These are phyloP conservation scores for Botryotinia globosa DNA, from an alignment of 2,329 filamentous ascomycete genomes.

Conservation along the genomic window DNA sequence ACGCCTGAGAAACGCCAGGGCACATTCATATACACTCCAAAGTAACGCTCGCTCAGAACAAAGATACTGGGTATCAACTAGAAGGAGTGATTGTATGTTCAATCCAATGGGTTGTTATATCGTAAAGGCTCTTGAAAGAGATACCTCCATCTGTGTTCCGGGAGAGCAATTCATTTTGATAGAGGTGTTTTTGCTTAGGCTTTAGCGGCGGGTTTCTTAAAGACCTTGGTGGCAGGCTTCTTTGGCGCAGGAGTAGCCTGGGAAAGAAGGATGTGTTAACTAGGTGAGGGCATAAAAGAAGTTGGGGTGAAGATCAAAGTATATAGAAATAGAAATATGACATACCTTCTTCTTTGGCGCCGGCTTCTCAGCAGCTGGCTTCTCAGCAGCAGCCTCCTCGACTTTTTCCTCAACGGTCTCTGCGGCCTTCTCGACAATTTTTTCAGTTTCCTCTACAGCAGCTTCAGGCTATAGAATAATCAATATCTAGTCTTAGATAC, in stretches of 20 bases:
- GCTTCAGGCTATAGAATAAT: background rate
- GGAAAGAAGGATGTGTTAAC: conserved; percentile 19
- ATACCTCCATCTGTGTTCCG: conserved; percentile 7
- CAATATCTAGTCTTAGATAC: background rate
- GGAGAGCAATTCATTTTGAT: background rate
- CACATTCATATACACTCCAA: conserved; percentile 13
- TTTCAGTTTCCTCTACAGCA: background rate
- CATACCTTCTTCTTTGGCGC: conserved; percentile 15
- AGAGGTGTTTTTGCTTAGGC: background rate
- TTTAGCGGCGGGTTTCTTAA: background rate
- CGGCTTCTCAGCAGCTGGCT: background rate
- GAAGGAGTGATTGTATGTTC: background rate
- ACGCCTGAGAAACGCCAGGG: conserved; percentile 16
- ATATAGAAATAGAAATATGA: background rate
- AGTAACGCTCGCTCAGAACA: conserved; percentile 13
- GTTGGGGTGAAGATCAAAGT: background rate
- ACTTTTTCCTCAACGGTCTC: background rate
- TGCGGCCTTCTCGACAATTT: background rate
- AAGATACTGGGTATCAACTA: conserved; percentile 1
- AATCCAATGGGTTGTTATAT: conserved; percentile 10
- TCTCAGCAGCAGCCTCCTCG: background rate
- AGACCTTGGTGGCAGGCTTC: conserved; percentile 35
- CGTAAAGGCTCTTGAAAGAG: background rate
- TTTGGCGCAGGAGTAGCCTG: conserved; percentile 40
- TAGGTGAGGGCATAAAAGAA: background rate